These are phyloP conservation scores for Rhytidiadelphus loreus DNA, from an alignment of 225 moss, liverwort and hornwort genomes.

Conservation along the genomic window DNA sequence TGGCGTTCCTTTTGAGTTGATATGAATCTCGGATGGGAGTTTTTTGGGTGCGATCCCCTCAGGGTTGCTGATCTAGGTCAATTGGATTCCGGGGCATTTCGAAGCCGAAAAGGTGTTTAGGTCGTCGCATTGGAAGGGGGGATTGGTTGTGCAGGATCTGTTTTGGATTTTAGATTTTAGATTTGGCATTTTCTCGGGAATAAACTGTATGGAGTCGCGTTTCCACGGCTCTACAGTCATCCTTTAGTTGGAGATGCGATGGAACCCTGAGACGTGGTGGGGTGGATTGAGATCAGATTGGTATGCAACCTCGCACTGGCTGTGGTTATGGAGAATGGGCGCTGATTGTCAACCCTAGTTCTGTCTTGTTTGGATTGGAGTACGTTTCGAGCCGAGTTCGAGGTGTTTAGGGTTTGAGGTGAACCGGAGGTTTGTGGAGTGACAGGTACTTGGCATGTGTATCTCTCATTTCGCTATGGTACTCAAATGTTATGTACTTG, in stretches of 20 bases:
- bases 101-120: background rate
- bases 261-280: background rate
- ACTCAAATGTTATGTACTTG: background rate
- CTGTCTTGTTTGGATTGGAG: background rate
- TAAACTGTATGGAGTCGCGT: background rate
- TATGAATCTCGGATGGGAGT: background rate
- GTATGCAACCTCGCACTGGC: background rate
- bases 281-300: background rate
- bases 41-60: background rate
- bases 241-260: background rate
- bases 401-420: background rate
- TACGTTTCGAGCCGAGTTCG: background rate
- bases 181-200: background rate
- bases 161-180: background rate
- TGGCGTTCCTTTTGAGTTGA: background rate
- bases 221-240: background rate
- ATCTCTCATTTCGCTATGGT: background rate
- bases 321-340: background rate
- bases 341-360: conserved; percentile 1
- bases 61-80: background rate
- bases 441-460: background rate
- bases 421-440: background rate
- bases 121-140: background rate
- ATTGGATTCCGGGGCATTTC: background rate
- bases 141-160: background rate